These are phyloP conservation scores for Lanmaoa pseudosensibilis DNA, from an alignment of 768 basidiomycete genomes.

Conservation along the genomic window DNA sequence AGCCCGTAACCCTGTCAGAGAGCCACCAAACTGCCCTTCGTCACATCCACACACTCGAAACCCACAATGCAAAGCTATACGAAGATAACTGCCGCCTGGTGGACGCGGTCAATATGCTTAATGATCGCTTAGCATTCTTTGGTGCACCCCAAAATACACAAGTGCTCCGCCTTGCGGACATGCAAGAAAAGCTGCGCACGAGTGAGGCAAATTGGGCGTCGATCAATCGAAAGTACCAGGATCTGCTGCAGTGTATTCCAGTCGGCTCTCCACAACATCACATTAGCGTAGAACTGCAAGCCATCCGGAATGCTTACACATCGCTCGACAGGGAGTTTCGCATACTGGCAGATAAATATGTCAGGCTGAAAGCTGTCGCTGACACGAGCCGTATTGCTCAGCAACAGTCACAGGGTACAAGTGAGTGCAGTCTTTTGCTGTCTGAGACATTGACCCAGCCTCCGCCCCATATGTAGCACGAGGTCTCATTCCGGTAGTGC, in stretches of 20 bases:
- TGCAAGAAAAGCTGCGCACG: constrained; percentile 29
- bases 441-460: background rate
- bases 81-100: constrained; percentile 40
- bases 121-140: constrained; percentile 29
- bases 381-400: constrained; percentile 4
- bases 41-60: constrained; percentile 33
- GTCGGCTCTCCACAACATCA: constrained; percentile 17
- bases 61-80: constrained; percentile 36
- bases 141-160: constrained; percentile 19
- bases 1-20: constrained; percentile 41
- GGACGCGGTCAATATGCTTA: constrained; percentile 29
- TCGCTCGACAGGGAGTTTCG: constrained; percentile 24
- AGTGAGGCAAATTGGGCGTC: constrained; percentile 20
- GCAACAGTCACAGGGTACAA: constrained; percentile 9
- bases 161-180: constrained; percentile 14
- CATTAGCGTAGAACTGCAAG: constrained; percentile 19
- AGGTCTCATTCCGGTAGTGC: constrained; percentile 2
- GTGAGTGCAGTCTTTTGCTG: constrained; percentile 1
- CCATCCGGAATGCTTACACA: constrained; percentile 16
- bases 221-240: constrained; percentile 28
- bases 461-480: constrained; percentile 1
- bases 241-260: constrained; percentile 18
- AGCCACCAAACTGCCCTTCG: constrained; percentile 23
- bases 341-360: constrained; percentile 24
- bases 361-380: constrained; percentile 10